These are phyloP conservation scores for Venturia oleaginea DNA, from an alignment of 2,329 filamentous ascomycete species.

Conservation along the genomic window DNA sequence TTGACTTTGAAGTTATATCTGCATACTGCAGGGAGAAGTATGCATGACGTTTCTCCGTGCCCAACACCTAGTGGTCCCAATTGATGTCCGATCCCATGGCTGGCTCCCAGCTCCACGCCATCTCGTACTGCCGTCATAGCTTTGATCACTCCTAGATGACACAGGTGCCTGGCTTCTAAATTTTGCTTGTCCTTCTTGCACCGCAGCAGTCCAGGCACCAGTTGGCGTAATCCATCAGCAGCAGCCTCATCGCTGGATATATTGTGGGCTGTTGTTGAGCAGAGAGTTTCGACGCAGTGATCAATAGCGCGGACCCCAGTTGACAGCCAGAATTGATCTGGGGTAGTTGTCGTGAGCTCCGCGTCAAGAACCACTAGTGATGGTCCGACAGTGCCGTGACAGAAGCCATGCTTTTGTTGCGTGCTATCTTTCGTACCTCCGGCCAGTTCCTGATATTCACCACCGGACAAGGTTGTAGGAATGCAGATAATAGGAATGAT, in stretches of 20 bases:
- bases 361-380: constrained; percentile 50
- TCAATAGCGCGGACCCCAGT: constrained; percentile 50
- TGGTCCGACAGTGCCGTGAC: constrained; percentile 32
- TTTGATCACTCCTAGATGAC: constrained; percentile 43
- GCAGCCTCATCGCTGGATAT: constrained; percentile 29
- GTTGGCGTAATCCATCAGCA: constrained; percentile 29
- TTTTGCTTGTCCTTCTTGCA: constrained; percentile 31
- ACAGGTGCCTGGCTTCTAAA: constrained; percentile 36
- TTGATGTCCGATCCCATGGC: constrained; percentile 35
- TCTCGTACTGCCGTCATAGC: constrained; percentile 41
- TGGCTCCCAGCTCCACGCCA: constrained; percentile 31
- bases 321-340: constrained; percentile 46
- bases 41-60: constrained; percentile 52
- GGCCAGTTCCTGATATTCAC: constrained; percentile 31
- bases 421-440: constrained; percentile 31
- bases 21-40: constrained; percentile 46
- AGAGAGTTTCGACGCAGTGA: constrained; percentile 49
- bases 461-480: constrained; percentile 34
- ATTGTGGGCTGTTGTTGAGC: constrained; percentile 27
- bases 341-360: constrained; percentile 41
- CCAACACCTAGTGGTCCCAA: constrained; percentile 45
- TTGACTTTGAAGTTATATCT: constrained; percentile 38
- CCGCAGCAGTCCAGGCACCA: constrained; percentile 36
- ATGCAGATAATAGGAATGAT: constrained; percentile 31
- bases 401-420: constrained; percentile 20